Percentiles rank a stretch among this genome's conserved stretches.
phyloP scores from a whole-genome alignment of 2,329 filamentous ascomycete species.

The Torrubiella hemipterigena region DNA sequence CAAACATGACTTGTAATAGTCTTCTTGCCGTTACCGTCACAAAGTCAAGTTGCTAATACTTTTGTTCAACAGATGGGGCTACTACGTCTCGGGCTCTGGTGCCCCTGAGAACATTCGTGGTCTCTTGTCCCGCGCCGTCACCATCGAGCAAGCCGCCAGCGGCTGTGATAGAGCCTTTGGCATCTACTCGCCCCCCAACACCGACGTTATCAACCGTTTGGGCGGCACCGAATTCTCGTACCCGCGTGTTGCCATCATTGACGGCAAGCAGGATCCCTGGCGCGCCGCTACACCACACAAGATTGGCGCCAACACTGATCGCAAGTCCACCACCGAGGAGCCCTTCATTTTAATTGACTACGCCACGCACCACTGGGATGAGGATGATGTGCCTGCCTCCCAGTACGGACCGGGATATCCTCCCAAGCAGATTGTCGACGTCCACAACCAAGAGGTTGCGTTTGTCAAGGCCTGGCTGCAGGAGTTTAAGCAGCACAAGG shows the following conservation, averaged over 20 bases:
- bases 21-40: too few relatives aligned
- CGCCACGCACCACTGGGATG: slow-evolving; percentile 73
- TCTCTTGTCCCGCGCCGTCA: slow-evolving; percentile 58
- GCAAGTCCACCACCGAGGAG: slow-evolving; percentile 49
- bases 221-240: slow-evolving; percentile 64
- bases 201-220: slow-evolving; percentile 60
- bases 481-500: too few relatives aligned
- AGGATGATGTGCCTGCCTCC: slow-evolving; percentile 45
- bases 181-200: slow-evolving; percentile 49
- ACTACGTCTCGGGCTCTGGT: slow-evolving; percentile 60
- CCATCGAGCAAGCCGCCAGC: slow-evolving; percentile 47
- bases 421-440: slow-evolving; percentile 43
- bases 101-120: slow-evolving; percentile 53
- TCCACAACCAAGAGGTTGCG: slow-evolving; percentile 43
- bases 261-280: slow-evolving; percentile 74
- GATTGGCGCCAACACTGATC: slow-evolving; percentile 35
- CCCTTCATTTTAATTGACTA: slow-evolving; percentile 62
- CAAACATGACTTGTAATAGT: too few relatives aligned
- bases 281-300: slow-evolving; percentile 60
- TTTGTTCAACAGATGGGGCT: slow-evolving; percentile 54
- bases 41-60: slow-evolving; percentile 5
- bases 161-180: slow-evolving; percentile 60
- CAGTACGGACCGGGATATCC: slow-evolving; percentile 50
- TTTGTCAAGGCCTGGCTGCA: slow-evolving; percentile 58
- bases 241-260: slow-evolving; percentile 61